Conservation (phyloP, 78 protist species). For the slime mould (Dictyostelium discoideum) region DNA sequence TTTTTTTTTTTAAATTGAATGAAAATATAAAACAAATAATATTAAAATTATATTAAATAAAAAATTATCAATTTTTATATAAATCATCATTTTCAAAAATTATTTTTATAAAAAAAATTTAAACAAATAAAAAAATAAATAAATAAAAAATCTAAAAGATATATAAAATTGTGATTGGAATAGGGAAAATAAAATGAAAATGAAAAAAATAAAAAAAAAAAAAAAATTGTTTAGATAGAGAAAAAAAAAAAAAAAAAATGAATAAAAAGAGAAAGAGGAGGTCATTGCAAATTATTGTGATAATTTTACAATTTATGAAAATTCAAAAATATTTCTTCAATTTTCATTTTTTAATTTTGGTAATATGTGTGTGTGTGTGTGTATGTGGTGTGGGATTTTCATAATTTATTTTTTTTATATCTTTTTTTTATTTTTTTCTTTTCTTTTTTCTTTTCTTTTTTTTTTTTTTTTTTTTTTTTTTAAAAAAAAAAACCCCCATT, state of each 20-base stretch:
- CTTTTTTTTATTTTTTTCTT: too few relatives aligned
- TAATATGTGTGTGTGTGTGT: neutral
- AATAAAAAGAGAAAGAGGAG: neutral
- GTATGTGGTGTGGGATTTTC: too few relatives aligned
- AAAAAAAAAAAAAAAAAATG: too few relatives aligned
- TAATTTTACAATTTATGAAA: neutral
- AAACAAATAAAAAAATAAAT: too few relatives aligned
- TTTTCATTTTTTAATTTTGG: too few relatives aligned
- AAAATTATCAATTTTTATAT: constrained; percentile 1
- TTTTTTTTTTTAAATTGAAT: neutral
- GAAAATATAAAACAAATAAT: neutral
- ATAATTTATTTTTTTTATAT: too few relatives aligned
- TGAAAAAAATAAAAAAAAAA: too few relatives aligned
- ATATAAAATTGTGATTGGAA: neutral
- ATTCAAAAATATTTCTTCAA: neutral
- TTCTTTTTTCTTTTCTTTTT: too few relatives aligned
- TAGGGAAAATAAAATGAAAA: too few relatives aligned
- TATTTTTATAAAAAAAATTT: too few relatives aligned
- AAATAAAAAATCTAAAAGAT: neutral
- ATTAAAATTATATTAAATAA: neutral
- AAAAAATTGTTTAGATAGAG: too few relatives aligned
- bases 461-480: too few relatives aligned
- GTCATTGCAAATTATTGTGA: neutral
- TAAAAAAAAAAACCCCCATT: neutral
- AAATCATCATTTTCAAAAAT: neutral